Conservation (phyloP, 192 early-diverging fungal genomes). For the Linderina pennispora region DNA sequence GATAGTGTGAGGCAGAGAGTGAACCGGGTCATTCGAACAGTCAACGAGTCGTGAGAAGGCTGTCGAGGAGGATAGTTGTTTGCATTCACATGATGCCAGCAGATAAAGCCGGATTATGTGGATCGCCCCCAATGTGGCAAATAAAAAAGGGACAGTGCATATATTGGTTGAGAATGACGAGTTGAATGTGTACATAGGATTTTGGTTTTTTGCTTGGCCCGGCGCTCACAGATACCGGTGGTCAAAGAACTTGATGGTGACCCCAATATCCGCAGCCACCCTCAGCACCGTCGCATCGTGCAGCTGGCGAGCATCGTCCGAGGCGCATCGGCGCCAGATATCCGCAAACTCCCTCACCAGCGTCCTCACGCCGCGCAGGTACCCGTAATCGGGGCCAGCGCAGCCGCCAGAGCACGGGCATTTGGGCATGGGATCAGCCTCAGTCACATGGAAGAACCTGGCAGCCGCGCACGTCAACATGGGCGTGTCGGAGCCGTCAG, state of each 20-base stretch:
- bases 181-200: no score
- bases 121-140: neutral
- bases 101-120: no score
- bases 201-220: no score
- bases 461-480: neutral
- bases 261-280: constrained; percentile 31
- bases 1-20: constrained; percentile 45
- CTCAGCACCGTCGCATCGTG: constrained; percentile 22
- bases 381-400: constrained; percentile 48
- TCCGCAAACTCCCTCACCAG: constrained; percentile 47
- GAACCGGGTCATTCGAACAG: constrained; percentile 34
- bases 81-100: no score
- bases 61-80: no score
- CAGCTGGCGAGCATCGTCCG: constrained; percentile 25
- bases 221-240: constrained; percentile 18
- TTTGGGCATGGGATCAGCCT: constrained; percentile 15
- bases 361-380: constrained; percentile 48
- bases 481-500: neutral
- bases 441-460: constrained; percentile 19
- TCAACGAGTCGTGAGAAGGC: constrained; percentile 33
- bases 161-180: no score
- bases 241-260: constrained; percentile 24
- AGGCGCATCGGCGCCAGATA: constrained; percentile 47
- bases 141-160: neutral
- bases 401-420: constrained; percentile 33